These are phyloP conservation scores for Penicillium italicum DNA, from an alignment of 2,329 filamentous ascomycete species.

Conservation along the genomic window DNA sequence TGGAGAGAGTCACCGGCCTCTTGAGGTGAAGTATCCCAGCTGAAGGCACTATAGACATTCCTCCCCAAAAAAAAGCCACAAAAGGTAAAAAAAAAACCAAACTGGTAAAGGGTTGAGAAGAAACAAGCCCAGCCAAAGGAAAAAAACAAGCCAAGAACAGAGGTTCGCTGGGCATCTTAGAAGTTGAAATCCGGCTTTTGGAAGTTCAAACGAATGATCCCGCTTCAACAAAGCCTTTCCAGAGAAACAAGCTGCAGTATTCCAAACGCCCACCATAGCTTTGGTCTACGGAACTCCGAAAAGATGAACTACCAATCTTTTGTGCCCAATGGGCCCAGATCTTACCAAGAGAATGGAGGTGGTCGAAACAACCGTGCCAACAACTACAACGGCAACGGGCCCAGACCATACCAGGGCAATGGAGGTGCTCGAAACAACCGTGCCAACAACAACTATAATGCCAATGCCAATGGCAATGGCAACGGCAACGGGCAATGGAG, in stretches of 20 bases:
- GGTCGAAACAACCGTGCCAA: no score
- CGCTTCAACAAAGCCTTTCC: constrained; percentile 6
- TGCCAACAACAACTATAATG: constrained; percentile 1
- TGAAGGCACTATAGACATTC: neutral
- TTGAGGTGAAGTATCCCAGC: constrained; percentile 12
- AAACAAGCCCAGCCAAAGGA: neutral
- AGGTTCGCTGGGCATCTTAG: constrained; percentile 4
- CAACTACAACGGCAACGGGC: no score
- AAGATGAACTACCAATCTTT: constrained; percentile 3
- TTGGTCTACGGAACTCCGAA: neutral
- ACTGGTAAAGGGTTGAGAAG: neutral
- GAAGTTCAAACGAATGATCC: constrained; percentile 10
- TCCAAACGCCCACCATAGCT: neutral
- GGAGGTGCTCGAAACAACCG: neutral
- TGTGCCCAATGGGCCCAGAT: neutral
- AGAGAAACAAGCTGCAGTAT: neutral
- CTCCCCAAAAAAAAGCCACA: neutral
- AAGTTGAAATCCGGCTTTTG: constrained; percentile 23
- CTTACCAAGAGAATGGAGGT: neutral
- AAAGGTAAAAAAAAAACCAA: neutral
- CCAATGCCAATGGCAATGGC: neutral
- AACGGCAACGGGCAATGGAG: neutral
- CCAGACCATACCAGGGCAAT: neutral
- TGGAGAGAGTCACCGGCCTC: constrained; percentile 12
- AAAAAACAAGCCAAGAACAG: constrained; percentile 7